Conservation (phyloP, 495 filamentous ascomycete species). For the Daldinia vernicosa region DNA sequence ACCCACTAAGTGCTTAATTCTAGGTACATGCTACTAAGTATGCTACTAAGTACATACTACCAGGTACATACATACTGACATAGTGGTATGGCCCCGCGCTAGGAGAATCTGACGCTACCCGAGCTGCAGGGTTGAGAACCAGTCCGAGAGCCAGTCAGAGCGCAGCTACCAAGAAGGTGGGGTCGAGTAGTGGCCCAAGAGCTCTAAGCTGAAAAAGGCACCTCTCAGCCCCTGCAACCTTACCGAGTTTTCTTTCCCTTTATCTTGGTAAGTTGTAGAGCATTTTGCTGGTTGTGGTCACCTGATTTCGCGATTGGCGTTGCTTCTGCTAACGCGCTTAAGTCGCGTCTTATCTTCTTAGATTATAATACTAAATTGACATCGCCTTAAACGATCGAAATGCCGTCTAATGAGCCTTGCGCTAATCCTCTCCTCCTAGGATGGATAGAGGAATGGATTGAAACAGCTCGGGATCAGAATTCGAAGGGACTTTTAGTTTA, state of each 20-base stretch:
- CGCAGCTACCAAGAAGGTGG: conserved; percentile 16
- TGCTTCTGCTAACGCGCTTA: conserved; percentile 16
- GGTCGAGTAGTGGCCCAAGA: conserved; percentile 22
- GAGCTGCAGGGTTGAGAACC: conserved; percentile 22
- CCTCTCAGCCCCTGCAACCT: conserved; percentile 28
- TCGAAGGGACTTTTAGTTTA: conserved; percentile 76
- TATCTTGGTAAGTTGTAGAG: neutral
- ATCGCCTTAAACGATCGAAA: conserved; percentile 13
- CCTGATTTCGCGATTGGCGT: conserved; percentile 26
- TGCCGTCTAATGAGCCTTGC: conserved; percentile 52
- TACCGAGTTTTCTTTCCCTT: neutral
- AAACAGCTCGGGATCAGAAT: conserved; percentile 75
- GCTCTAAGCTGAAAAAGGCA: conserved; percentile 27
- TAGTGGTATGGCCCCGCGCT: conserved; percentile 12
- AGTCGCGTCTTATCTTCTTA: conserved; percentile 18
- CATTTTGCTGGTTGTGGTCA: conserved; percentile 5
- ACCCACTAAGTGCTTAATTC: neutral
- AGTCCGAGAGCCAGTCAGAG: conserved; percentile 27
- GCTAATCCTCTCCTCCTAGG: conserved; percentile 78
- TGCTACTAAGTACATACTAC: no score
- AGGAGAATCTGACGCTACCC: conserved; percentile 38
- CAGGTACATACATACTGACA: no score
- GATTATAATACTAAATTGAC: neutral
- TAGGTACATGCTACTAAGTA: no score
- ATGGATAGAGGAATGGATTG: conserved; percentile 85